These are phyloP conservation scores for Lasiodiplodia theobromae DNA, from an alignment of 2,329 filamentous ascomycete species.

Conservation along the genomic window DNA sequence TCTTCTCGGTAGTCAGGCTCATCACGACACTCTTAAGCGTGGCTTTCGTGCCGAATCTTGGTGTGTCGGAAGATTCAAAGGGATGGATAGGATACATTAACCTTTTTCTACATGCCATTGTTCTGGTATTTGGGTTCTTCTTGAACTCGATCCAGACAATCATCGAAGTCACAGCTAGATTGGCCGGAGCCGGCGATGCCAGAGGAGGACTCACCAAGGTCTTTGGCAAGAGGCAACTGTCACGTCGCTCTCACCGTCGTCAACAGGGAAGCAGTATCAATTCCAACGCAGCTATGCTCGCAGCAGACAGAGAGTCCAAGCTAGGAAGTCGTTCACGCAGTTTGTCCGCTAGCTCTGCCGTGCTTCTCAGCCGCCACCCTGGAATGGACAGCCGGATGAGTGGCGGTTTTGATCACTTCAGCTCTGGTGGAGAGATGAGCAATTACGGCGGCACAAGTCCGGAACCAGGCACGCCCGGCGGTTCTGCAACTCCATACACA, in stretches of 20 bases:
- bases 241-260: constrained; percentile 70
- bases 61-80: constrained; percentile 78
- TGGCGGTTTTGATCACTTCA: constrained; percentile 61
- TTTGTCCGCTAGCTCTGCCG: constrained; percentile 67
- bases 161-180: constrained; percentile 83
- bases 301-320: constrained; percentile 67
- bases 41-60: constrained; percentile 83
- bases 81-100: constrained; percentile 97
- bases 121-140: constrained; percentile 90
- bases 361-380: constrained; percentile 55
- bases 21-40: constrained; percentile 63
- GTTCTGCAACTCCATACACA: constrained; percentile 75
- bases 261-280: constrained; percentile 79
- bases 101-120: constrained; percentile 81
- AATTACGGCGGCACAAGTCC: constrained; percentile 66
- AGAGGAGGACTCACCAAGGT: constrained; percentile 84
- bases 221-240: constrained; percentile 89
- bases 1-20: constrained; percentile 81
- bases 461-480: constrained; percentile 75
- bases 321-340: constrained; percentile 61
- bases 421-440: constrained; percentile 58
- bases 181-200: constrained; percentile 80
- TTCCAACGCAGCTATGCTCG: constrained; percentile 82
- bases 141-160: constrained; percentile 90
- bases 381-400: constrained; percentile 42